phyloP scores from a whole-genome alignment of 1,284 basidiomycete genomes.

The Wallemia hederae region DNA sequence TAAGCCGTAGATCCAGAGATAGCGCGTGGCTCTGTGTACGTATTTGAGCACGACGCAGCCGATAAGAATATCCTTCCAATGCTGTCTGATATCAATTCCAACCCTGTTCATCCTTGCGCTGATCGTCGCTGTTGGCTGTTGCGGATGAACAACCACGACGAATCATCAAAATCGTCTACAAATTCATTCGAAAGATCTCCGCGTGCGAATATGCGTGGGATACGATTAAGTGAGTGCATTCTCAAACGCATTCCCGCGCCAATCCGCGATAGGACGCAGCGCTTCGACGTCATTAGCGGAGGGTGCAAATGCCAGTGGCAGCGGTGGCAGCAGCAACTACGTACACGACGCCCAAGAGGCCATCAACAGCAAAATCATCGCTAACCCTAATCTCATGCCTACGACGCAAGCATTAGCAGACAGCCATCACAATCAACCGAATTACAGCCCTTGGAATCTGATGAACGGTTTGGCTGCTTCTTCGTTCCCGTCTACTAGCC shows the following conservation, averaged over 20 bases:
- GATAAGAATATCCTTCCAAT: not conserved
- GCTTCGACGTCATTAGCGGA: not conserved
- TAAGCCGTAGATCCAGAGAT: not conserved
- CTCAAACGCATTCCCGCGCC: not conserved
- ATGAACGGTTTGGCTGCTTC: not conserved
- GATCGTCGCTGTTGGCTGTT: not conserved
- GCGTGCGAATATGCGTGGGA: not conserved
- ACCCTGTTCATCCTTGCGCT: too few relatives aligned
- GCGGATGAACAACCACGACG: not conserved
- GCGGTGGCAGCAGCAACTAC: too few relatives aligned
- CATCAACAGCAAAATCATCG: too few relatives aligned
- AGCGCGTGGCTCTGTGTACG: not conserved
- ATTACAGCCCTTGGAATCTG: not conserved
- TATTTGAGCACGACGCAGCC: slow-evolving; percentile 1
- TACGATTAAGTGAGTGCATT: not conserved
- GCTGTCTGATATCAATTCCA: not conserved
- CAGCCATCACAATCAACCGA: not conserved
- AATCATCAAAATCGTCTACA: too few relatives aligned
- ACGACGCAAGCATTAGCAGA: not conserved
- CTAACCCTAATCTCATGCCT: too few relatives aligned
- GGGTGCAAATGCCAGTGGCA: too few relatives aligned
- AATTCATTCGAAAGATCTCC: not conserved
- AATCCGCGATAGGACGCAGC: not conserved
- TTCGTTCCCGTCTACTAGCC: not conserved
- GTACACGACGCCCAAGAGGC: too few relatives aligned